Conservation (phyloP, 1,139 yeast species). For the Nakaseomyces delphensis region DNA sequence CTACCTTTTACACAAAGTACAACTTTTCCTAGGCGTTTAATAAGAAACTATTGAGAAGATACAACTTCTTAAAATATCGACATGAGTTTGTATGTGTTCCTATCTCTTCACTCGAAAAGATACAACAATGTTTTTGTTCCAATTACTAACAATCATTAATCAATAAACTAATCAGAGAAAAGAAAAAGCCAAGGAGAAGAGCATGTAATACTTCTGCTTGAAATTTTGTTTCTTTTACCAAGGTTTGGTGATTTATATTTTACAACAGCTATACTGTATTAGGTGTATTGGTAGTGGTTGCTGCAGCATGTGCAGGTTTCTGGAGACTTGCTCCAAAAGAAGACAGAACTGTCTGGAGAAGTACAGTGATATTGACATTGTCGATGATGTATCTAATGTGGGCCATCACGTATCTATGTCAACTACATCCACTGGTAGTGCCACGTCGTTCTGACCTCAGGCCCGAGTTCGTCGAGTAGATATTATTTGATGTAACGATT, state of each 20-base stretch:
- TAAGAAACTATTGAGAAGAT: too few relatives aligned
- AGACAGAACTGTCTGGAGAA: constrained; percentile 72
- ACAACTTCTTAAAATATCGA: background rate
- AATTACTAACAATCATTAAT: background rate
- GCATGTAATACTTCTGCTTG: too few relatives aligned
- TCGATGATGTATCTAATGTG: constrained; percentile 92
- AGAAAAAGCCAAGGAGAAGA: too few relatives aligned
- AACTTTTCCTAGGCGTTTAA: too few relatives aligned
- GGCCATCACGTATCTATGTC: constrained; percentile 78
- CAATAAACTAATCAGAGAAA: background rate
- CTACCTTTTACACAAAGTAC: too few relatives aligned
- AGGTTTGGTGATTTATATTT: too few relatives aligned
- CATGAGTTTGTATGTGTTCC: constrained; percentile 3
- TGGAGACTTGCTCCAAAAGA: constrained; percentile 47
- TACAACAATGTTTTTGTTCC: background rate
- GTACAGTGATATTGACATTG: constrained; percentile 70
- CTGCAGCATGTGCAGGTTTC: constrained; percentile 47
- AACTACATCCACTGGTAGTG: constrained; percentile 71
- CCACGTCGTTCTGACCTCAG: constrained; percentile 74
- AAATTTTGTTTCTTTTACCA: background rate
- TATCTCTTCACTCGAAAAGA: background rate
- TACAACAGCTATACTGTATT: constrained; percentile 70
- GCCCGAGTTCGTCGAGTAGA: constrained; percentile 49
- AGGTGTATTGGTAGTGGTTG: constrained; percentile 54
- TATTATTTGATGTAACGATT: background rate